These are phyloP conservation scores for Arabidopsis suecica DNA, from an alignment of 345 rosid species.

Conservation along the genomic window DNA sequence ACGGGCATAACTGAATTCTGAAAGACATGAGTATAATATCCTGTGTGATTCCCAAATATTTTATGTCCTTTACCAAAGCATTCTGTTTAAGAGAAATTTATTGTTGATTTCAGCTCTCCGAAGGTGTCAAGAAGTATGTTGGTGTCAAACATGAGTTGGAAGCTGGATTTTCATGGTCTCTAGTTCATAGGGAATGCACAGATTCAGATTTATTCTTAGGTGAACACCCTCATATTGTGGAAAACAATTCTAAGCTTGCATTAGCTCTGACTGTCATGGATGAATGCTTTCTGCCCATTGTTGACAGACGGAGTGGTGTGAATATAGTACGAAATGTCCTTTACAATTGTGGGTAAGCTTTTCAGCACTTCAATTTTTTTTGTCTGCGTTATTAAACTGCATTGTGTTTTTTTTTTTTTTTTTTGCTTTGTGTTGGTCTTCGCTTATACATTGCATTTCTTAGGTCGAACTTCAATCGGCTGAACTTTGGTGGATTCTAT, in stretches of 20 bases:
- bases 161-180: conserved; percentile 86
- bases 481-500: conserved; percentile 79
- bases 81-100: not conserved
- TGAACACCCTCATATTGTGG: conserved; percentile 62
- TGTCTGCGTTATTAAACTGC: no score
- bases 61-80: not conserved
- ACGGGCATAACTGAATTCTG: not conserved
- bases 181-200: conserved; percentile 62
- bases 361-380: not conserved
- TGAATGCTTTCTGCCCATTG: conserved; percentile 89
- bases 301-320: conserved; percentile 81
- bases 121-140: conserved; percentile 65
- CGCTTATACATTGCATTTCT: conserved; percentile 17
- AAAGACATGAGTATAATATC: not conserved
- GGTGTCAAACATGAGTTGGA: conserved; percentile 83
- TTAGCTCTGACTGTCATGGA: conserved; percentile 81
- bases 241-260: conserved; percentile 82
- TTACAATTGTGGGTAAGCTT: conserved; percentile 77
- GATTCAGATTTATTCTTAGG: conserved; percentile 54
- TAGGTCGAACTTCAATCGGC: conserved; percentile 84
- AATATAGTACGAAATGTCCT: conserved; percentile 78
- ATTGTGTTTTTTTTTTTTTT: no score
- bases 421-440: conserved; percentile 6
- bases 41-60: not conserved
- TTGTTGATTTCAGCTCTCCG: conserved; percentile 58